Evolutionary conservation across 352 stramenopile genomes (phyloP).

Genomic region (Phytophthora hibernalis): DNA sequence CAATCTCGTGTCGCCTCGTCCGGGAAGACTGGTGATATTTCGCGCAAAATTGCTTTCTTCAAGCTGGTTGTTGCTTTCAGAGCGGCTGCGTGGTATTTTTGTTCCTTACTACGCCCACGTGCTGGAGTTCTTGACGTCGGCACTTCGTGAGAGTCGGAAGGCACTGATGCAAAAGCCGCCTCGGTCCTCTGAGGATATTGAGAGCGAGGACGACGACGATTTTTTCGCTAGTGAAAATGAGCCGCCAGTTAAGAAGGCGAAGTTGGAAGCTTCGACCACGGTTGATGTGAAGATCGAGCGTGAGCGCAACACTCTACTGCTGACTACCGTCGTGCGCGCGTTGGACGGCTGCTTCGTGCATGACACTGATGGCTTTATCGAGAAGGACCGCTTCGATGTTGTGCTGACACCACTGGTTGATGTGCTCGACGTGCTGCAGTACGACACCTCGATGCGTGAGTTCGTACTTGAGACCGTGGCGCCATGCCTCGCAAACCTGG

Average conservation of each 20-base stretch:
- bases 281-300: slow-evolving; percentile 36
- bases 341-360: slow-evolving; percentile 87
- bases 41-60: slow-evolving; percentile 81
- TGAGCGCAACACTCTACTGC: slow-evolving; percentile 50
- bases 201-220: slow-evolving; percentile 46
- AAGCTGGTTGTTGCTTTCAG: slow-evolving; percentile 80
- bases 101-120: slow-evolving; percentile 89
- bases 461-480: slow-evolving; percentile 79
- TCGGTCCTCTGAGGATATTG: slow-evolving; percentile 30
- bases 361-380: slow-evolving; percentile 88
- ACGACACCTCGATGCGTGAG: slow-evolving; percentile 44
- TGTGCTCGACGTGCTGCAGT: slow-evolving; percentile 73
- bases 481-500: slow-evolving; percentile 78
- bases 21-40: slow-evolving; percentile 42
- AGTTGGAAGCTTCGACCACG: slow-evolving; percentile 41
- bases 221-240: slow-evolving; percentile 63
- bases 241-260: slow-evolving; percentile 63
- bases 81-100: slow-evolving; percentile 87
- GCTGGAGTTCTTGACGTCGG: slow-evolving; percentile 60
- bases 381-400: slow-evolving; percentile 87
- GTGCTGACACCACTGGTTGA: slow-evolving; percentile 81
- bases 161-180: slow-evolving; percentile 57
- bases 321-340: slow-evolving; percentile 68
- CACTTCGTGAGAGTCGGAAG: slow-evolving; percentile 57
- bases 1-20: slow-evolving; percentile 48